phyloP scores from a whole-genome alignment of 2,329 filamentous ascomycete species.

The Pseudogymnoascus sp. region DNA sequence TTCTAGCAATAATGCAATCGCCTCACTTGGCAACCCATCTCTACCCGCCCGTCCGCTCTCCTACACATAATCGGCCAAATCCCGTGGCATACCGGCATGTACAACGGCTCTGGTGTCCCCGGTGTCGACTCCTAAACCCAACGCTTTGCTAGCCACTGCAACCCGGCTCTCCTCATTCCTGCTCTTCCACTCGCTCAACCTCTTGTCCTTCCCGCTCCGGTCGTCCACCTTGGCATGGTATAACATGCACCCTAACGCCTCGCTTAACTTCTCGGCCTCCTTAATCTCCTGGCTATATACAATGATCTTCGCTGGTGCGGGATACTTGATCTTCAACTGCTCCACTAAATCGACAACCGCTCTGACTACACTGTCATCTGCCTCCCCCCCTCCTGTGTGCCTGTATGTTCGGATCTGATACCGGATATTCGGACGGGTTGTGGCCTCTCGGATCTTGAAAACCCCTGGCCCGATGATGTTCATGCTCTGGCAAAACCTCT shows the following conservation, averaged over 20 bases:
- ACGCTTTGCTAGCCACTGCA: neutral
- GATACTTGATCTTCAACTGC: neutral
- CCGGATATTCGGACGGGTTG: neutral
- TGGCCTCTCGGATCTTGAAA: neutral
- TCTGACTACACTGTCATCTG: neutral
- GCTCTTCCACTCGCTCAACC: neutral
- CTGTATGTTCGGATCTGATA: neutral
- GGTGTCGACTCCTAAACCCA: neutral
- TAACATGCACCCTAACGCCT: neutral
- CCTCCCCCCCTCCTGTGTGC: too few species aligned
- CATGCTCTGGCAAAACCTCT: neutral
- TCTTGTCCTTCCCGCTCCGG: neutral
- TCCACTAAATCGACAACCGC: neutral
- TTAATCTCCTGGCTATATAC: neutral
- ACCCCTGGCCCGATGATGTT: neutral
- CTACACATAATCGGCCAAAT: neutral
- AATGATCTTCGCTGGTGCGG: neutral
- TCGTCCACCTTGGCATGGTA: neutral
- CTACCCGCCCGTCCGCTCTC: neutral
- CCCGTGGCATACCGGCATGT: neutral
- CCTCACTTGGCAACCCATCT: neutral
- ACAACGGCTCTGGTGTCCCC: neutral
- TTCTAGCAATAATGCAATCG: neutral
- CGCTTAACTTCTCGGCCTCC: neutral
- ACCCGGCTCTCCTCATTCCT: slow-evolving; percentile 22